A percentile compares a stretch with the other conserved stretches of the same genome.
Evolutionary conservation across 352 stramenopile genomes (phyloP).

Genomic region (Pythium oligandrum): DNA sequence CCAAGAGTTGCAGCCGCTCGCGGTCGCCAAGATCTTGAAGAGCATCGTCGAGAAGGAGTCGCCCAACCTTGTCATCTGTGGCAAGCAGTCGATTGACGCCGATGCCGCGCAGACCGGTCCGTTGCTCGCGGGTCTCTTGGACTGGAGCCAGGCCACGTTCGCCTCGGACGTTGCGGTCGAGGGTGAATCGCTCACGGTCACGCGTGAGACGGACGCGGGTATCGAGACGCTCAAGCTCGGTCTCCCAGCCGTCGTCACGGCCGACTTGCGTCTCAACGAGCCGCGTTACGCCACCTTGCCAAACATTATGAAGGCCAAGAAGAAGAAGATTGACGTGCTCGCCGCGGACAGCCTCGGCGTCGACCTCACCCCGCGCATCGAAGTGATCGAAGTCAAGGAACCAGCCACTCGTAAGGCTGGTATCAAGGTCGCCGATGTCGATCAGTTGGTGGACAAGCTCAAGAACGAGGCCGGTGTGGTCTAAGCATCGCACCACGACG

Average conservation of each 20-base stretch:
- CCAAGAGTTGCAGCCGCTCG: conserved; percentile 97
- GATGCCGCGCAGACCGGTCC: conserved; percentile 87
- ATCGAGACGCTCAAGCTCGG: conserved; percentile 85
- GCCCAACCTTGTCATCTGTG: conserved; percentile 93
- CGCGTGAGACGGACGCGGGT: conserved; percentile 94
- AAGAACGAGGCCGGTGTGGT: conserved; percentile 93
- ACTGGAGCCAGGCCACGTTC: conserved; percentile 97
- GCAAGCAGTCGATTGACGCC: conserved; percentile 95
- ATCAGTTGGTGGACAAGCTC: conserved; percentile 95
- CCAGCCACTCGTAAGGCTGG: conserved; percentile 91
- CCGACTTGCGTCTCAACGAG: conserved; percentile 98
- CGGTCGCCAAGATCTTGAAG: conserved; percentile 96
- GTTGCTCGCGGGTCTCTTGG: conserved; percentile 95
- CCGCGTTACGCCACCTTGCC: conserved; percentile 98
- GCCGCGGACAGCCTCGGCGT: conserved; percentile 68
- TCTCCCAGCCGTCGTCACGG: conserved; percentile 96
- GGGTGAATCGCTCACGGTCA: conserved; percentile 66
- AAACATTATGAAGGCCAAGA: conserved; percentile 99
- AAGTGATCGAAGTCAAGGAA: conserved; percentile 88
- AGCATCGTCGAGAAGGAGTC: conserved; percentile 93
- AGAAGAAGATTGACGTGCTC: conserved; percentile 87
- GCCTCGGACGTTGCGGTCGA: conserved; percentile 88
- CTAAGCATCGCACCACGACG: conserved; percentile 26
- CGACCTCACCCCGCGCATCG: conserved; percentile 66
- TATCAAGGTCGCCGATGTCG: conserved; percentile 93